phyloP scores from a whole-genome alignment of 257 asterid species.

The Salvia miltiorrhiza region DNA sequence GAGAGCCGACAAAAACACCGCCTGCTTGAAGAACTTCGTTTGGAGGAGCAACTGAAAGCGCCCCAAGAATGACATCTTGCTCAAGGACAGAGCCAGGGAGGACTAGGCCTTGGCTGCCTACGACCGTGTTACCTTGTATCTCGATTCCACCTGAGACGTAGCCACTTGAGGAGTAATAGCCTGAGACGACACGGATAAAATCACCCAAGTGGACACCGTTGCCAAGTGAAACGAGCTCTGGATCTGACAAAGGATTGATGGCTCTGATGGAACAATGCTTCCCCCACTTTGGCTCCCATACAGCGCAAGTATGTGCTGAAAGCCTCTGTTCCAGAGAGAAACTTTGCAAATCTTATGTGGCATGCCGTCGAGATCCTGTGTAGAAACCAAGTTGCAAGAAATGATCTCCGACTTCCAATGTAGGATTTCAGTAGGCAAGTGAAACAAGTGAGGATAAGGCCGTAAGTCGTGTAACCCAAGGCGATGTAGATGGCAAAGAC shows the following conservation, averaged over 20 bases:
- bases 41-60: constrained; percentile 60
- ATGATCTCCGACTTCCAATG: constrained; percentile 9
- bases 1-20: constrained; percentile 60
- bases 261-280: constrained; percentile 61
- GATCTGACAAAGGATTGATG: constrained; percentile 54
- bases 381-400: constrained; percentile 33
- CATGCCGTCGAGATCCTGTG: constrained; percentile 41
- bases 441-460: constrained; percentile 42
- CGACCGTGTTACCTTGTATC: constrained; percentile 49
- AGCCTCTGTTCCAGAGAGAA: constrained; percentile 62
- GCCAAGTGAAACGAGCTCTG: constrained; percentile 42
- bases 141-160: constrained; percentile 31
- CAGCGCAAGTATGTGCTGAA: constrained; percentile 43
- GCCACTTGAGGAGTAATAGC: constrained; percentile 41
- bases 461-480: constrained; percentile 40
- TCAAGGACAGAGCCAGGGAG: constrained; percentile 65
- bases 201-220: constrained; percentile 72
- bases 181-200: constrained; percentile 45
- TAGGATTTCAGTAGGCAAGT: constrained; percentile 33
- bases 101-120: constrained; percentile 55
- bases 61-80: constrained; percentile 63
- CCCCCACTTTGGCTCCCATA: constrained; percentile 70
- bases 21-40: constrained; percentile 39
- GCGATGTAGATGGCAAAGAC: constrained; percentile 44
- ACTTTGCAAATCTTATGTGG: constrained; percentile 51